Percentiles rank a stretch among this genome's conserved stretches.
Evolutionary conservation across 495 filamentous ascomycete species (phyloP).

Genomic region (Xylaria venustula): DNA sequence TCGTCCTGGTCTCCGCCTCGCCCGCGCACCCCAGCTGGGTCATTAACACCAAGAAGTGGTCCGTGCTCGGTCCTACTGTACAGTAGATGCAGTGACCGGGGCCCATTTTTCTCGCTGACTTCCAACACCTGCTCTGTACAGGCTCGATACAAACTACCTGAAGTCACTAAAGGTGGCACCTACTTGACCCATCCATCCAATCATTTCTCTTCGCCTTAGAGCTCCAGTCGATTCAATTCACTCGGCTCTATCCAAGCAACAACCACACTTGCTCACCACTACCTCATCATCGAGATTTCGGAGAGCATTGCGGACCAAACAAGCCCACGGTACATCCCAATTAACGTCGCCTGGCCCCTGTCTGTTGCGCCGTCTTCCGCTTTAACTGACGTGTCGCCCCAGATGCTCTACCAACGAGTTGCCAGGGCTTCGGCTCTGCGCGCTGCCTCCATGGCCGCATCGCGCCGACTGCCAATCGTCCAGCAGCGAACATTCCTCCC

Average conservation of each 20-base stretch:
- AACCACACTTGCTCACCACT: not conserved
- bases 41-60: not conserved
- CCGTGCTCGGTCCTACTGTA: not conserved
- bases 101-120: too few relatives aligned
- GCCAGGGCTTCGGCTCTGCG: constrained; percentile 52
- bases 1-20: constrained; percentile 33
- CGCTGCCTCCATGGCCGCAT: constrained; percentile 42
- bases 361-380: too few relatives aligned
- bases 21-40: constrained; percentile 23
- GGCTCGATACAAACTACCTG: too few relatives aligned
- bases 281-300: not conserved
- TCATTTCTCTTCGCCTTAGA: not conserved
- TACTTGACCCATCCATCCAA: not conserved
- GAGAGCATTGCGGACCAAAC: constrained; percentile 14
- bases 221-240: constrained; percentile 3
- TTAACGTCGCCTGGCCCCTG: not conserved
- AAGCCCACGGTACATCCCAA: constrained; percentile 25
- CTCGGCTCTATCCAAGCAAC: not conserved
- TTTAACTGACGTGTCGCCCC: not conserved
- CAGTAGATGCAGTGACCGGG: too few relatives aligned
- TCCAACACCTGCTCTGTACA: too few relatives aligned
- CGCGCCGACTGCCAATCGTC: constrained; percentile 44
- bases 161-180: too few relatives aligned
- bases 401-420: constrained; percentile 71
- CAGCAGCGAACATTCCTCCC: constrained; percentile 53